Percentiles rank a stretch among this genome's conserved stretches.
These are phyloP conservation scores for Leccinum angustisporum DNA, from an alignment of 1,284 basidiomycete genomes.

Conservation along the genomic window DNA sequence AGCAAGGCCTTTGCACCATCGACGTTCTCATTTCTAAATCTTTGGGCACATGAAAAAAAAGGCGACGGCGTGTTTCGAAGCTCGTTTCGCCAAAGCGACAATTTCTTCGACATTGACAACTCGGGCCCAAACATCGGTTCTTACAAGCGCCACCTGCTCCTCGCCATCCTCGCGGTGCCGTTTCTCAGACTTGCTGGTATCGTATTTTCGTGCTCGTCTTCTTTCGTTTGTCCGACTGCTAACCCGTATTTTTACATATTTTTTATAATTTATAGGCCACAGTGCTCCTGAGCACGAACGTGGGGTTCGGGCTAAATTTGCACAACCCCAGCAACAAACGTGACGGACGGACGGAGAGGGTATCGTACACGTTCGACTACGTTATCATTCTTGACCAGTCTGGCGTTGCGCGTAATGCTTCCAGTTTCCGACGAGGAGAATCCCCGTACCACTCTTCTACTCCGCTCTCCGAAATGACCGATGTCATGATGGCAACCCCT, in stretches of 20 bases:
- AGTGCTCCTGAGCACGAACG: slow-evolving; percentile 26
- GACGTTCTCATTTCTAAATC: background rate
- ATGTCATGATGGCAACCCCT: slow-evolving; percentile 48
- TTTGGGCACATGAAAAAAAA: slow-evolving; percentile 3
- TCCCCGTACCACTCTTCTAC: slow-evolving; percentile 67
- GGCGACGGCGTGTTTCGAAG: slow-evolving; percentile 30
- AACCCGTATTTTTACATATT: slow-evolving; percentile 1
- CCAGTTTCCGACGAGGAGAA: slow-evolving; percentile 52
- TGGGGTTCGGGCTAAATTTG: slow-evolving; percentile 58
- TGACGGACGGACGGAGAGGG: slow-evolving; percentile 3
- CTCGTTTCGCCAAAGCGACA: slow-evolving; percentile 33
- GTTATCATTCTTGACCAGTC: slow-evolving; percentile 37
- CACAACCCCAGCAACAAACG: slow-evolving; percentile 40
- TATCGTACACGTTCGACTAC: slow-evolving; percentile 32
- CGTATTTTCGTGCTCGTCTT: background rate
- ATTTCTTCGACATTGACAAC: slow-evolving; percentile 33
- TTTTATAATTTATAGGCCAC: slow-evolving; percentile 21
- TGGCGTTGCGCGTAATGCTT: slow-evolving; percentile 41
- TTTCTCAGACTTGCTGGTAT: slow-evolving; percentile 29
- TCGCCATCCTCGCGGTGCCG: slow-evolving; percentile 24
- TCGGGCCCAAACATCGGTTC: slow-evolving; percentile 6
- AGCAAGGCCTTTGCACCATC: slow-evolving; percentile 18
- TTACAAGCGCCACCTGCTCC: slow-evolving; percentile 22
- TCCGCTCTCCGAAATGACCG: slow-evolving; percentile 30
- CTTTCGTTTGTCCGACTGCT: background rate